These are phyloP conservation scores for Chalara sp. DNA, from an alignment of 2,329 filamentous ascomycete species.

Conservation along the genomic window DNA sequence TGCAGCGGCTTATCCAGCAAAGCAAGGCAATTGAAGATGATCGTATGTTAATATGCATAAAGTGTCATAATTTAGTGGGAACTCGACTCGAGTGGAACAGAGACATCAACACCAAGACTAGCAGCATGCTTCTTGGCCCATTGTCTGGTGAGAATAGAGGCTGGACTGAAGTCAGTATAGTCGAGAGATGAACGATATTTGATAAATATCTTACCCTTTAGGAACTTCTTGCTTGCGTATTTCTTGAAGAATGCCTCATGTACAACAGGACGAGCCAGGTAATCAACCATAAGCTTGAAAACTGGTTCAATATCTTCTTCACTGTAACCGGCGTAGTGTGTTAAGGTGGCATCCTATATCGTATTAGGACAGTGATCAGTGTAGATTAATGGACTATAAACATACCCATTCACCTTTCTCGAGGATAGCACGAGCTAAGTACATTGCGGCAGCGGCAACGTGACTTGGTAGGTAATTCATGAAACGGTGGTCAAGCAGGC, in stretches of 20 bases:
- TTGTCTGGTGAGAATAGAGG: conserved; percentile 81
- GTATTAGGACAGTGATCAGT: not conserved
- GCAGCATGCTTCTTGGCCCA: conserved; percentile 82
- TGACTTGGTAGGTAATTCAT: conserved; percentile 85
- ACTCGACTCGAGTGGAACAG: conserved; percentile 22
- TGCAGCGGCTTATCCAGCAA: conserved; percentile 24
- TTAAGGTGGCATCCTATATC: conserved; percentile 68
- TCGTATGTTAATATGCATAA: conserved; percentile 18
- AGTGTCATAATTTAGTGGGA: conserved; percentile 18
- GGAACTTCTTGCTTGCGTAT: conserved; percentile 98
- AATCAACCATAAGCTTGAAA: conserved; percentile 92
- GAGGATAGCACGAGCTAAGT: conserved; percentile 82
- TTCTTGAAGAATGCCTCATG: conserved; percentile 99
- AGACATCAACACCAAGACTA: conserved; percentile 43
- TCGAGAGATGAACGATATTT: not conserved
- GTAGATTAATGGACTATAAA: conserved; percentile 13
- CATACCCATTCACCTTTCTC: conserved; percentile 87
- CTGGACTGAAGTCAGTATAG: conserved; percentile 37
- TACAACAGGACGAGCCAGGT: conserved; percentile 79
- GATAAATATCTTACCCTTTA: conserved; percentile 67
- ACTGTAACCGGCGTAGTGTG: conserved; percentile 87
- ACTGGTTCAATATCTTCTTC: conserved; percentile 92
- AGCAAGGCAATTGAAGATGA: conserved; percentile 19
- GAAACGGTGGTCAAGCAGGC: conserved; percentile 89
- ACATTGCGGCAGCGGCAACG: conserved; percentile 90